Conservation (phyloP, 2,329 filamentous ascomycete species). For the Neodidymelliopsis sp. region DNA sequence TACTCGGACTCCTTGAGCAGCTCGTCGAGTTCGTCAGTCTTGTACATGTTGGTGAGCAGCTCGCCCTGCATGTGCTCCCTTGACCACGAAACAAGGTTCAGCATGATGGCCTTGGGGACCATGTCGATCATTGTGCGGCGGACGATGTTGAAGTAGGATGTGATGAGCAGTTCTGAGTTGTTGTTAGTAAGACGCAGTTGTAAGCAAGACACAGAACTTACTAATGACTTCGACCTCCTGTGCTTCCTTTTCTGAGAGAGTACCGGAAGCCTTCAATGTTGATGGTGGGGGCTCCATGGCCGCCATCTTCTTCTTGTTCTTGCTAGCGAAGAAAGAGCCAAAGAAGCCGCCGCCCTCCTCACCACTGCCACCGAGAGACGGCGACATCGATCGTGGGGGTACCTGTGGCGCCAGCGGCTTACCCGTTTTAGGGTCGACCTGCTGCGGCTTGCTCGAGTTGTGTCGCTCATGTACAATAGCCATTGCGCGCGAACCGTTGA, state of each 20-base stretch:
- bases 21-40: constrained; percentile 86
- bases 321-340: constrained; percentile 96
- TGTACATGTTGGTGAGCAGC: constrained; percentile 97
- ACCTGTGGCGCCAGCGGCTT: constrained; percentile 78
- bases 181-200: constrained; percentile 23
- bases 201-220: constrained; percentile 58
- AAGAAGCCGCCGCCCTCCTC: constrained; percentile 82
- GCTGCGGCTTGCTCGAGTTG: constrained; percentile 80
- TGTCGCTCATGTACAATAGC: constrained; percentile 96
- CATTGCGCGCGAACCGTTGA: constrained; percentile 97
- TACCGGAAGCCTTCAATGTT: constrained; percentile 92
- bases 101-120: constrained; percentile 99
- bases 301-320: constrained; percentile 99
- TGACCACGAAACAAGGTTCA: constrained; percentile 92
- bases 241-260: constrained; percentile 89
- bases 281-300: constrained; percentile 96
- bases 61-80: constrained; percentile 99
- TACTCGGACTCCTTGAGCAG: constrained; percentile 98
- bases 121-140: constrained; percentile 99
- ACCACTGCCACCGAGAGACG: constrained; percentile 65
- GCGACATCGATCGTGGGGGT: constrained; percentile 78
- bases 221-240: constrained; percentile 99
- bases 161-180: constrained; percentile 82
- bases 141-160: constrained; percentile 97
- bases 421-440: constrained; percentile 98